These are phyloP conservation scores for Malassezia sp. DNA, from an alignment of 1,284 basidiomycete genomes.

Conservation along the genomic window DNA sequence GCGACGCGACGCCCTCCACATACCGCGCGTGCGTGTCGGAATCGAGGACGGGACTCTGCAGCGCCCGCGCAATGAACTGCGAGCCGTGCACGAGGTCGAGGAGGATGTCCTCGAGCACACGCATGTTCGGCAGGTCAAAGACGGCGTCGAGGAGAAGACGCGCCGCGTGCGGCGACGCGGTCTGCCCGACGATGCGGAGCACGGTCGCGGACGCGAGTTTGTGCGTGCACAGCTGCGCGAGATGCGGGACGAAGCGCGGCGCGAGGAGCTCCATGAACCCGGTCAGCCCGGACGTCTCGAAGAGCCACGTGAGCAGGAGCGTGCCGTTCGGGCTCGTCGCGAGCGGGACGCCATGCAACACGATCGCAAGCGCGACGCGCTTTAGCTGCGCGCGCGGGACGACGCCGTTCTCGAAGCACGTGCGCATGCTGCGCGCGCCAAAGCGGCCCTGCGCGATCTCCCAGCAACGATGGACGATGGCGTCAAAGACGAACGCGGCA, in stretches of 20 bases:
- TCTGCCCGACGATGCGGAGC: constrained; percentile 54
- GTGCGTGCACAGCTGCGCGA: constrained; percentile 92
- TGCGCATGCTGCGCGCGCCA: constrained; percentile 91
- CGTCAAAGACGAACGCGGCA: constrained; percentile 93
- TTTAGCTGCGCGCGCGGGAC: constrained; percentile 55
- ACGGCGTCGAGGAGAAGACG: constrained; percentile 40
- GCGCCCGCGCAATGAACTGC: constrained; percentile 60
- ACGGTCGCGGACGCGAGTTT: constrained; percentile 91
- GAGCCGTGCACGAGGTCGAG: constrained; percentile 61
- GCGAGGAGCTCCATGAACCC: constrained; percentile 84
- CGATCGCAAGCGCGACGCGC: constrained; percentile 82
- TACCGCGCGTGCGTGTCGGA: constrained; percentile 59
- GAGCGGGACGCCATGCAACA: constrained; percentile 91
- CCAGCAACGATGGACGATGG: constrained; percentile 96
- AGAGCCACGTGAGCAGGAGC: constrained; percentile 84
- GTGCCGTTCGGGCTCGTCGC: constrained; percentile 97
- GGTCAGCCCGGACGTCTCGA: constrained; percentile 83
- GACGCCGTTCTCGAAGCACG: constrained; percentile 79
- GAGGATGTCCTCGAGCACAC: constrained; percentile 81
- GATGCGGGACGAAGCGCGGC: constrained; percentile 85
- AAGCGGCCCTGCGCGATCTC: constrained; percentile 91
- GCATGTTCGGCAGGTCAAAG: constrained; percentile 58
- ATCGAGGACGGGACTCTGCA: constrained; percentile 62
- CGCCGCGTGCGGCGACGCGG: constrained; percentile 40
- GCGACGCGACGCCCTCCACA: constrained; percentile 52